Conservation (phyloP, 768 basidiomycete genomes). For the Scleroderma bovista region DNA sequence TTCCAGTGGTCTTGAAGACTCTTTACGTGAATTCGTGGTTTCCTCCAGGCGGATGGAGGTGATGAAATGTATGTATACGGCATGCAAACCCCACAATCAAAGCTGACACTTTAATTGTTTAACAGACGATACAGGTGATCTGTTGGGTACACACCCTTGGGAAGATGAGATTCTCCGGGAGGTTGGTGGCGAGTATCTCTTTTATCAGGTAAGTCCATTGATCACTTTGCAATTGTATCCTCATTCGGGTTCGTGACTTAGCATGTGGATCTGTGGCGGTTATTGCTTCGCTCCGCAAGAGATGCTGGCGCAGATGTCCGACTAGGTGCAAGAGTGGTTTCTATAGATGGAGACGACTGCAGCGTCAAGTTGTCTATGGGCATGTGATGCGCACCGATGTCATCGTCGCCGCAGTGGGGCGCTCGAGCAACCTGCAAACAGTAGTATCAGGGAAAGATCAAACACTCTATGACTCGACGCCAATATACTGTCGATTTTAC, state of each 20-base stretch:
- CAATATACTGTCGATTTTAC: conserved; percentile 35
- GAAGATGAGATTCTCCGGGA: conserved; percentile 43
- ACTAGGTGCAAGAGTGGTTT: conserved; percentile 36
- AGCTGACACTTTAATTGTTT: conserved; percentile 7
- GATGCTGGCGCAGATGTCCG: conserved; percentile 44
- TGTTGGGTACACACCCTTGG: conserved; percentile 42
- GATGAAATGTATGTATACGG: conserved; percentile 20
- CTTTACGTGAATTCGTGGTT: conserved; percentile 32
- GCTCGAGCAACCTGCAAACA: conserved; percentile 35
- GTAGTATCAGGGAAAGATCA: conserved; percentile 24
- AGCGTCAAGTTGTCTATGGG: conserved; percentile 35
- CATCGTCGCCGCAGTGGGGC: conserved; percentile 59
- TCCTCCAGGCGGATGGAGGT: conserved; percentile 19
- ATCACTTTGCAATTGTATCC: background rate
- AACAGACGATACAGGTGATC: conserved; percentile 39
- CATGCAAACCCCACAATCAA: background rate
- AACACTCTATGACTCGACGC: conserved; percentile 17
- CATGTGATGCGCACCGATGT: conserved; percentile 44
- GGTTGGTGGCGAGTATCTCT: conserved; percentile 44
- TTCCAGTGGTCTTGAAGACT: conserved; percentile 46
- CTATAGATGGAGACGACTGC: conserved; percentile 27
- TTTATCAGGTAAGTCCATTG: conserved; percentile 37
- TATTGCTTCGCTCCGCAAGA: conserved; percentile 43
- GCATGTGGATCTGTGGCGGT: conserved; percentile 47
- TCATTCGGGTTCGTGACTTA: conserved; percentile 14